phyloP scores from a whole-genome alignment of 305 asterid genomes.

The Plantago lanceolata region DNA sequence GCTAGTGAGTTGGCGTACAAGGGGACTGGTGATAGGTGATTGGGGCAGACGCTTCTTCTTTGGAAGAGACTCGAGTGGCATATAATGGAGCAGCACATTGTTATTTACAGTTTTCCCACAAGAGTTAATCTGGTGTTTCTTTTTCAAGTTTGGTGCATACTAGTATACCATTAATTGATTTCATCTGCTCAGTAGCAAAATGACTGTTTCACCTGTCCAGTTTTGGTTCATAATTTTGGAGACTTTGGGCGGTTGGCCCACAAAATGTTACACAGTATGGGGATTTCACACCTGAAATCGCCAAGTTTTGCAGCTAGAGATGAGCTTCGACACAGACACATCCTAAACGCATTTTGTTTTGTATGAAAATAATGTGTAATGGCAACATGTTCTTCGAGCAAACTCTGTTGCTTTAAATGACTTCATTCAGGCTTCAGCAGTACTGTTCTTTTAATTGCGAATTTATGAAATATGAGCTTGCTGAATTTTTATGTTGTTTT shows the following conservation, averaged over 20 bases:
- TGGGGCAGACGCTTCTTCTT: conserved; percentile 82
- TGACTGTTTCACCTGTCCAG: not conserved
- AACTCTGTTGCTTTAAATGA: not conserved
- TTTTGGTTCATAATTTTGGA: not conserved
- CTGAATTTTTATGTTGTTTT: not conserved
- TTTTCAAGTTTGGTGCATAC: not conserved
- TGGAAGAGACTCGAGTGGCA: conserved; percentile 92
- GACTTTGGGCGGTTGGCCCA: conserved; percentile 21
- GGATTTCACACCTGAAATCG: conserved; percentile 4
- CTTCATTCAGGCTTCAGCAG: not conserved
- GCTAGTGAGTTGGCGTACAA: conserved; percentile 95
- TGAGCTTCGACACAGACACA: conserved; percentile 11
- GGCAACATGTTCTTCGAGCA: not conserved
- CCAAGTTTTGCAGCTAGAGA: conserved; percentile 34
- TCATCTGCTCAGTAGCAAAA: not conserved
- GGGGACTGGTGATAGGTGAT: conserved; percentile 79
- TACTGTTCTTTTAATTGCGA: not conserved
- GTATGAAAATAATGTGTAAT: conserved; percentile 6
- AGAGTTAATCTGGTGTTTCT: conserved; percentile 5
- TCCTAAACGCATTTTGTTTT: not conserved
- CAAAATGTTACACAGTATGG: conserved; percentile 7
- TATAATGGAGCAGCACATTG: conserved; percentile 28
- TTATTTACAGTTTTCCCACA: not conserved
- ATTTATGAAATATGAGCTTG: not conserved
- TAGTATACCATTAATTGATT: not conserved